Evolutionary conservation across 1,284 basidiomycete species (phyloP).

Genomic region (Singerocomus inundabilis): DNA sequence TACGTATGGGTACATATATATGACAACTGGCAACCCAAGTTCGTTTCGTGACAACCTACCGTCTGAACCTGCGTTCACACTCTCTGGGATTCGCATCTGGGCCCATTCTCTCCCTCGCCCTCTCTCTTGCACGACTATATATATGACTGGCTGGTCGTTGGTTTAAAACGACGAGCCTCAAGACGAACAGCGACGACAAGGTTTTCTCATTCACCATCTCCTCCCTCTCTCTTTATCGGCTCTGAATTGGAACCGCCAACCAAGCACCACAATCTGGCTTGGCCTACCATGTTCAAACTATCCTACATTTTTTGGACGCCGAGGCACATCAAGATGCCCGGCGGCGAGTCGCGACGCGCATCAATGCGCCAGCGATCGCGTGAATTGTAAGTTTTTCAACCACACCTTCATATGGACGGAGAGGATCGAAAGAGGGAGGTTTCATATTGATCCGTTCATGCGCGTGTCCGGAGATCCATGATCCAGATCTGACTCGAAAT

Average conservation of each 20-base stretch:
- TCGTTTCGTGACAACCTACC: conserved; percentile 3
- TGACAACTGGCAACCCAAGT: conserved; percentile 3
- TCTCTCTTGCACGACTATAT: neutral
- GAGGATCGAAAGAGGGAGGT: neutral
- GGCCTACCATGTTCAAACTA: conserved; percentile 26
- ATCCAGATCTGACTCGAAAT: conserved; percentile 4
- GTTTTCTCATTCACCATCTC: neutral
- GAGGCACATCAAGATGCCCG: conserved; percentile 32
- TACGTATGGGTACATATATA: conserved; percentile 9
- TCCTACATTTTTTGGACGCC: conserved; percentile 35
- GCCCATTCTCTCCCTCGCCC: neutral
- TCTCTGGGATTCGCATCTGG: neutral
- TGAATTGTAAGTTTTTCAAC: conserved; percentile 23
- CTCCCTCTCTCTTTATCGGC: neutral
- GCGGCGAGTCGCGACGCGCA: conserved; percentile 21
- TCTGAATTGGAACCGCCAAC: neutral
- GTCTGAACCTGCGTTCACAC: neutral
- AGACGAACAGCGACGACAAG: neutral
- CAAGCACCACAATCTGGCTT: neutral
- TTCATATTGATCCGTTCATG: neutral
- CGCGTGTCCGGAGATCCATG: neutral
- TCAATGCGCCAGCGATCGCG: conserved; percentile 27
- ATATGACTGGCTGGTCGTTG: neutral
- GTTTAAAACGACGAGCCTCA: conserved; percentile 2
- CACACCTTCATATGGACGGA: neutral